Evolutionary conservation across 2,329 filamentous ascomycete genomes (phyloP), one percentile per base, ranked within the genome.

Genomic region (Aspergillus uvarum): DNA sequence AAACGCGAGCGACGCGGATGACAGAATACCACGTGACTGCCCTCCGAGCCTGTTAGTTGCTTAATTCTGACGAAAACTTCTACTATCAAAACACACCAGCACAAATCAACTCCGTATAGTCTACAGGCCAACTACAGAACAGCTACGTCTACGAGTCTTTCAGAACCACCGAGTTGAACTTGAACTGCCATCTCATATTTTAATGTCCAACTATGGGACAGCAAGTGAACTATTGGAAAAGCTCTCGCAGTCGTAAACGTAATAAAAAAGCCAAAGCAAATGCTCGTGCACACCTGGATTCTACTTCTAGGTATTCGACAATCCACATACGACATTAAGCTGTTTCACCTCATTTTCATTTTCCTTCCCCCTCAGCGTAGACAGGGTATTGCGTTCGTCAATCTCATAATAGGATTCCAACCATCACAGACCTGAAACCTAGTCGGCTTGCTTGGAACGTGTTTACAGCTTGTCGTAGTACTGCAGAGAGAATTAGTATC

Each of bases 401-500:
- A 74, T 74, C 70, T 77, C 75, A 75, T 77, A 72, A 76, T 69
- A 72, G 74, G 66, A 70, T 71, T 72, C 71, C 72, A 72, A 66
- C 63, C 63, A 67, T 70, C 66, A 67, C 68, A 69, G 68, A 67
- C 65, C 67, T 64, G 65, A 78, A 77, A 74, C 78, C 76, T 79
- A 81, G 73, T 66, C 66, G 69, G 65, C 68, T 67, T 67, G 77
- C 72, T 68, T 68, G 70, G 65, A 73, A 77, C 75, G 70, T 76
- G 73, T 82, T 80, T 96, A 97, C 85, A 97, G 89, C 90, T 97
- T 97, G 89, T 97, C 92, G 83, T 96, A 96, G 89, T 96, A 96
- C 91, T 96, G 76, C 72, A 68, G 68, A 58, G 51, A 16, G 16
- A 7, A 59, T 74, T 69, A 73, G 70, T 49, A 54, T 59, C 21